phyloP scores from a whole-genome alignment of 306 rosid species.

The Pyrus communis region DNA sequence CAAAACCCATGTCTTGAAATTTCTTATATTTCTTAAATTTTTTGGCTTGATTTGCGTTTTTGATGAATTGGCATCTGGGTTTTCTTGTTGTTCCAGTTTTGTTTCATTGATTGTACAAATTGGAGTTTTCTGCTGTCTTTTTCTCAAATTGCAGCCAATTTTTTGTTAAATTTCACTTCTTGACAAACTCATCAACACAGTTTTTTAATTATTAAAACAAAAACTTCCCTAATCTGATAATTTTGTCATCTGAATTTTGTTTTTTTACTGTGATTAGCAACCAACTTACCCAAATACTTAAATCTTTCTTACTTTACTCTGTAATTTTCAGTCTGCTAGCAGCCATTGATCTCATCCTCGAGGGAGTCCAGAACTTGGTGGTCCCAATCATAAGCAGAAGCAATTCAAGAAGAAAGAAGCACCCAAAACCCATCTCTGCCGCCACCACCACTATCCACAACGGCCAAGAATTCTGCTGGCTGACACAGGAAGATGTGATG shows the following conservation, averaged over 20 bases:
- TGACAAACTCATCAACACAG: background rate
- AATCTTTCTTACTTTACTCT: background rate
- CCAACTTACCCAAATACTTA: background rate
- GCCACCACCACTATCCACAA: conserved; percentile 33
- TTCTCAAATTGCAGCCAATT: background rate
- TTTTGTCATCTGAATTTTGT: background rate
- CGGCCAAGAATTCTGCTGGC: conserved; percentile 75
- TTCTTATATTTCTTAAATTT: background rate
- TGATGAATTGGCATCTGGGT: background rate
- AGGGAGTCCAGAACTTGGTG: conserved; percentile 84
- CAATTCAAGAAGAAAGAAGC: conserved; percentile 65
- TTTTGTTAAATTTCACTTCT: background rate
- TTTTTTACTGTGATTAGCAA: background rate
- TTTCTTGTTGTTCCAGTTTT: conserved; percentile 1
- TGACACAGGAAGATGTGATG: conserved; percentile 81
- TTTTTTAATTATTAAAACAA: background rate
- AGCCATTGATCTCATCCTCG: conserved; percentile 78
- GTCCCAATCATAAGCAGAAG: conserved; percentile 54
- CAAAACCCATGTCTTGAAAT: background rate
- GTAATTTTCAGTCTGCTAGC: conserved; percentile 49
- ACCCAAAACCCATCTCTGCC: conserved; percentile 16
- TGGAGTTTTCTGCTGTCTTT: background rate
- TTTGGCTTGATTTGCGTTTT: background rate
- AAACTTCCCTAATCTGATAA: background rate
- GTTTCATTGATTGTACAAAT: background rate